Evolutionary conservation across 1,139 yeast genomes (phyloP), one percentile per base, ranked within the genome.

Genomic region (Kazachstania sp.): DNA sequence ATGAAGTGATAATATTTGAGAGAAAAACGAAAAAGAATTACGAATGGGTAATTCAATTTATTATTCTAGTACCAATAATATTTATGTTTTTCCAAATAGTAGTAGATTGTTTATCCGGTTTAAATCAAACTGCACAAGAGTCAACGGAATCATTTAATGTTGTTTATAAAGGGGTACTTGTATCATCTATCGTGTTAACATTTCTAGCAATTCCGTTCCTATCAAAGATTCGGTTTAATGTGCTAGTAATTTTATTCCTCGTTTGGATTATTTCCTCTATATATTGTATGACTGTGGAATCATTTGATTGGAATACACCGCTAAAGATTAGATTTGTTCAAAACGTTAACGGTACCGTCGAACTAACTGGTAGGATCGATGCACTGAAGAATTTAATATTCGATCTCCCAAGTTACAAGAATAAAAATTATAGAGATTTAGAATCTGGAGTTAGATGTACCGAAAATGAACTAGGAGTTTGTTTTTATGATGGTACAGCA

Each of bases 21-120:
- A 9, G 2, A 3, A 16, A 9, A 7, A 12, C n/a, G 12, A 4
- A 19, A n/a, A 23, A 12, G 12, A 32, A 82, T 41, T 86, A 83
- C 61, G 95, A 85, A 58, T 87, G 96, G 95, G 73, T 82, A 8
- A 56, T 86, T 26, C 95, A 87, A 64, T 86, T 78, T 56, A 56
- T 84, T 31, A 53, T 82, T 3, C 64, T 82, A 32, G 86, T 82
- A 7, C 95, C 95, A 4, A 45, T 84, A 0, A 69, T 79, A 1
- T 72, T 76, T 41, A 53, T 82, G 29, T 58, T 79, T 18, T 70
- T 74, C 40, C 64, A 63, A 26, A 56, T 67, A 19, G 78, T 82
- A 1, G 72, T 70, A 51, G 69, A 84, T 49, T 59, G 79, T 1
- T 61, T 86, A 40, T 81, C 79, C 50, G 92, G 86, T 0, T 51